Base-by-base conservation (phyloP, 129 eudicot species). In the Escallonia herrerae region DNA sequence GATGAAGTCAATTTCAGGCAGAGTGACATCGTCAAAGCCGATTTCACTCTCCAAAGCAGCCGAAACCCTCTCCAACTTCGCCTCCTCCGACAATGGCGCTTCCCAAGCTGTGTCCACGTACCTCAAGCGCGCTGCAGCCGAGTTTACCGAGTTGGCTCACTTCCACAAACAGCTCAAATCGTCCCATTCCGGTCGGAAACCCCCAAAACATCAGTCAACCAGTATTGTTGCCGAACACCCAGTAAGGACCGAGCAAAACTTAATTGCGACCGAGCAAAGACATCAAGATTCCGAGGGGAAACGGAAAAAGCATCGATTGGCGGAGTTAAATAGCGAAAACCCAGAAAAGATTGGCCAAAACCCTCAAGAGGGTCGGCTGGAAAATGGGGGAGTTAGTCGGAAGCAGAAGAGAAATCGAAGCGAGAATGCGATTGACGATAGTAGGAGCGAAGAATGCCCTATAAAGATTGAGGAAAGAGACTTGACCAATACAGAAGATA, bases 1-100 rank as follows among this genome's bases (percentile, higher is more conserved):
- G 64, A 81, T 82, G 87, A 85, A 74, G 79, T 72, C 85, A 6
- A 73, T 82, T 7, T 66, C 79, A 42, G 93, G 83, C 39, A 60
- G 38, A 65, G 62, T 82, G 46, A 62, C 65, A 64, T 81, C 93
- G 12, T 40, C 83, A 8, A 68, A 72, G 57, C 72, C 83, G 5
- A 72, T 79, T 33, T 79, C 70, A 48, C 74, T 85, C 40, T 76
- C 85, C 5, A 74, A 73, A 60, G 93, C 93, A 1, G 83, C 87
- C 13, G 74, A 50, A 40, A 47, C 67, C 45, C 65, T 85, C 39
- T 64, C 85, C 5, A 68, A 68, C 5, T 85, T 85, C 58, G 81
- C 74, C n/a, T 56, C 46, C 38, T 58, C 74, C 9, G 84, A 81
- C 13, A 77, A 68, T 66, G 90, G 84, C 15, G 93, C 83, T 43